phyloP scores from a whole-genome alignment of 2,329 filamentous ascomycete species.

The Leptographium wingfieldii region DNA sequence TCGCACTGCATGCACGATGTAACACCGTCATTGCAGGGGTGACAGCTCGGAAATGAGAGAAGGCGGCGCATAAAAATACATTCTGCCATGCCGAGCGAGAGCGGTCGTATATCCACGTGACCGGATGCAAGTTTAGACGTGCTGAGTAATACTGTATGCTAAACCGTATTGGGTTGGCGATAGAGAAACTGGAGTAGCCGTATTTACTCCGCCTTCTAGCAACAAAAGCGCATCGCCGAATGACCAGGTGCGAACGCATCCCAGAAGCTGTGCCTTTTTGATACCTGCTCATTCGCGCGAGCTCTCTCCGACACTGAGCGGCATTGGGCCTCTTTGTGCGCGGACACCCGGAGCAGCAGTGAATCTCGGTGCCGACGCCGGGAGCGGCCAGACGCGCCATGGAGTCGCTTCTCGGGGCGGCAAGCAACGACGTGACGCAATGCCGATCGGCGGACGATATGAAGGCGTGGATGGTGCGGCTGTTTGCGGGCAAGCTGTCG shows the following conservation, averaged over 20 bases:
- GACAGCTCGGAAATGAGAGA: neutral
- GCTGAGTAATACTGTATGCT: neutral
- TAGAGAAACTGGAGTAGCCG: neutral
- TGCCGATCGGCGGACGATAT: conserved; percentile 33
- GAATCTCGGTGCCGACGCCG: neutral
- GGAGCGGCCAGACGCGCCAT: conserved; percentile 11
- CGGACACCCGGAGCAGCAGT: neutral
- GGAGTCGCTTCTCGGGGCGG: conserved; percentile 18
- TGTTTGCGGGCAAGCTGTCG: conserved; percentile 30
- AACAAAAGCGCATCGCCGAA: neutral
- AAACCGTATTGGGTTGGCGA: neutral
- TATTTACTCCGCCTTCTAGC: neutral
- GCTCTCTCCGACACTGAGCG: neutral
- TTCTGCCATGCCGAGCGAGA: neutral
- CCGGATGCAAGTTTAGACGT: neutral
- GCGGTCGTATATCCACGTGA: neutral
- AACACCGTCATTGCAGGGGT: neutral
- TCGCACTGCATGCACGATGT: neutral
- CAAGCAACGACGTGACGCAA: conserved; percentile 8
- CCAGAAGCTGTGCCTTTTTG: neutral
- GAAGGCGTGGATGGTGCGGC: conserved; percentile 27
- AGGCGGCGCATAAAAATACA: neutral
- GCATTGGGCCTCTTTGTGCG: neutral
- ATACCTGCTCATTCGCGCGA: neutral
- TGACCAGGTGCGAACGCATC: neutral